Evolutionary conservation across 768 basidiomycete genomes (phyloP).

Genomic region (Fomitopsis pulvina): DNA sequence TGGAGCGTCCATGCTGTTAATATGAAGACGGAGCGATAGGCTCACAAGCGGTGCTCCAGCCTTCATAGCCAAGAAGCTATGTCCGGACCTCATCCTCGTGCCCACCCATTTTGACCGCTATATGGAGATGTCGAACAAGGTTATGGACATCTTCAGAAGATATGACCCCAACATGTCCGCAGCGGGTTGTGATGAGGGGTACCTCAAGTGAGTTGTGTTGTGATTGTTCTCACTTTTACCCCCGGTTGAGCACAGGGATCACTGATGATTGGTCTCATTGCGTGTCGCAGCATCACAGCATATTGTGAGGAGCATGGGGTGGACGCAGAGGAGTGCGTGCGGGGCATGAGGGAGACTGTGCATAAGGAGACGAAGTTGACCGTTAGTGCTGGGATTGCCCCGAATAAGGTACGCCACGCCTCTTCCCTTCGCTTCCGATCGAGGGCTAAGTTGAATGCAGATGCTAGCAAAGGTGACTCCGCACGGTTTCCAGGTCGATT

Average conservation of each 20-base stretch:
- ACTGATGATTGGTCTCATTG: not conserved
- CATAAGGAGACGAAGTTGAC: slow-evolving; percentile 78
- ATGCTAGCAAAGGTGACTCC: slow-evolving; percentile 83
- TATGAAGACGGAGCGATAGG: no score
- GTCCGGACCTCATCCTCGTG: slow-evolving; percentile 79
- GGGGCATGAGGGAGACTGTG: slow-evolving; percentile 68
- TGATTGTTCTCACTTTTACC: not conserved
- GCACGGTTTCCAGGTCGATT: no score
- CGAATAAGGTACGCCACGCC: slow-evolving; percentile 74
- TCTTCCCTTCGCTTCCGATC: not conserved
- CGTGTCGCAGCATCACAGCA: slow-evolving; percentile 57
- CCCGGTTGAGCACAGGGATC: no score
- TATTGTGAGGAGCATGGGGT: slow-evolving; percentile 70
- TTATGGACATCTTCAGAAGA: slow-evolving; percentile 60
- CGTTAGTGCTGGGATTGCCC: slow-evolving; percentile 92
- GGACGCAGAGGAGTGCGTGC: slow-evolving; percentile 67
- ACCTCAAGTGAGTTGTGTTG: slow-evolving; percentile 64
- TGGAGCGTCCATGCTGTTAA: not conserved
- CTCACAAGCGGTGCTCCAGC: slow-evolving; percentile 33
- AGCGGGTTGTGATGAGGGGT: slow-evolving; percentile 87
- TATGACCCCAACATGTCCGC: slow-evolving; percentile 73
- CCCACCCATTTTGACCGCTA: slow-evolving; percentile 53
- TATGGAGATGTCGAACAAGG: slow-evolving; percentile 58
- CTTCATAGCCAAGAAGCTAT: slow-evolving; percentile 91
- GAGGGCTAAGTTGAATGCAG: slow-evolving; percentile 27